phyloP scores from a whole-genome alignment of 2,329 filamentous ascomycete species.

The Corinectria fuckeliana region DNA sequence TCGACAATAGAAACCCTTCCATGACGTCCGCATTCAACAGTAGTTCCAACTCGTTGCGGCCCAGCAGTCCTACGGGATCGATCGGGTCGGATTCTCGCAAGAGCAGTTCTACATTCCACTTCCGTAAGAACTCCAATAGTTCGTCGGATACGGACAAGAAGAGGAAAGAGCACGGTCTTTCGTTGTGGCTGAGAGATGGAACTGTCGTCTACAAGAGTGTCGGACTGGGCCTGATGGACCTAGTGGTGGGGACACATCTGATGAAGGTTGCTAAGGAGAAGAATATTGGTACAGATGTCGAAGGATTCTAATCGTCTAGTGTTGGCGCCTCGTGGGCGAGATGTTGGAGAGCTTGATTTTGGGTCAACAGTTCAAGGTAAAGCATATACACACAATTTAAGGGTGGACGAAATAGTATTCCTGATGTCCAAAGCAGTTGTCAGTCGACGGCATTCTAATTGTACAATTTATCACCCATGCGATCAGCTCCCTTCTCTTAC shows the following conservation, averaged over 20 bases:
- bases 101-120: conserved; percentile 42
- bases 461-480: conserved; percentile 30
- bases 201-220: conserved; percentile 75
- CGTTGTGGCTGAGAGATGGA: conserved; percentile 63
- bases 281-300: conserved; percentile 59
- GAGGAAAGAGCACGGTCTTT: conserved; percentile 57
- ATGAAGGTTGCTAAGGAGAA: conserved; percentile 62
- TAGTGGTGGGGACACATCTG: conserved; percentile 66
- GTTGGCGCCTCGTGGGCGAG: neutral
- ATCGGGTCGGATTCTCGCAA: conserved; percentile 41
- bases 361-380: neutral
- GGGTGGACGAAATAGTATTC: neutral
- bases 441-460: conserved; percentile 32
- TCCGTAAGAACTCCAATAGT: conserved; percentile 38
- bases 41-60: conserved; percentile 31
- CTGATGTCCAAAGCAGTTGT: conserved; percentile 3
- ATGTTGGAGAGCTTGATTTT: conserved; percentile 21
- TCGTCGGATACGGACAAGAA: conserved; percentile 46
- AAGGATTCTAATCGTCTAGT: conserved; percentile 54
- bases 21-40: conserved; percentile 49
- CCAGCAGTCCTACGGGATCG: conserved; percentile 43
- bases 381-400: neutral
- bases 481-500: conserved; percentile 53
- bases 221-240: conserved; percentile 70
- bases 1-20: conserved; percentile 43